These are phyloP conservation scores for Moesziomyces sp. DNA, from an alignment of 1,284 basidiomycete genomes.

Conservation along the genomic window DNA sequence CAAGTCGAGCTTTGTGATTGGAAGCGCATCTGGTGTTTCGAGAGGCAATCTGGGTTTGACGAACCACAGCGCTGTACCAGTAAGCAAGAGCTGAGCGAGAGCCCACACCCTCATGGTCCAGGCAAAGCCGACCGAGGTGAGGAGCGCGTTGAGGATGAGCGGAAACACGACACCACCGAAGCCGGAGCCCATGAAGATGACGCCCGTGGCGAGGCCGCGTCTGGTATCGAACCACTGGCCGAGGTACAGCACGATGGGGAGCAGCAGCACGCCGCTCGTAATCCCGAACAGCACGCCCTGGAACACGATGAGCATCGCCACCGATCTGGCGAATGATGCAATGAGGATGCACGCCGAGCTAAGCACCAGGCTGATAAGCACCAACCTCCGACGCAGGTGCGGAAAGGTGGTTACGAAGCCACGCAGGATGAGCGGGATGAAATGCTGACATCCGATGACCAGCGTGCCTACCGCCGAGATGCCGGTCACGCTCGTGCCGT, in stretches of 20 bases:
- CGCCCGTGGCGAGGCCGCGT: conserved; percentile 46
- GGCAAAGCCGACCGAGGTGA: conserved; percentile 42
- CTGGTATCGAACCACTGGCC: conserved; percentile 53
- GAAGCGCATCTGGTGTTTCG: background rate
- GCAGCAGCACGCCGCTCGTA: conserved; percentile 35
- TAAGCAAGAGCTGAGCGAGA: conserved; percentile 28
- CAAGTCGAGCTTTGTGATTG: conserved; percentile 5
- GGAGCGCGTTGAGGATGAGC: conserved; percentile 30
- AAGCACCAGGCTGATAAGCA: conserved; percentile 21
- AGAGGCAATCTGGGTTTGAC: conserved; percentile 23
- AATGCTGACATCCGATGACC: conserved; percentile 46
- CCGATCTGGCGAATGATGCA: conserved; percentile 31
- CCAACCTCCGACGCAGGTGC: conserved; percentile 26
- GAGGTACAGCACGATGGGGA: conserved; percentile 50
- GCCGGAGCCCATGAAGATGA: conserved; percentile 46
- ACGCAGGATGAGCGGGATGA: conserved; percentile 36
- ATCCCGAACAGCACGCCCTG: conserved; percentile 51
- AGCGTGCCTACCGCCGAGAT: conserved; percentile 50
- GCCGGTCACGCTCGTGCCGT: conserved; percentile 32
- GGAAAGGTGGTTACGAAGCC: conserved; percentile 36
- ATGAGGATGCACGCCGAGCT: conserved; percentile 33
- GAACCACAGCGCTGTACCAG: conserved; percentile 26
- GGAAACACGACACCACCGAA: conserved; percentile 54
- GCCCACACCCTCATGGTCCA: conserved; percentile 52
- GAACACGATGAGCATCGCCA: conserved; percentile 39